A percentile compares a stretch with the other conserved stretches of the same genome.
phyloP scores from a whole-genome alignment of 305 asterid genomes.

The Coffea humblotiana region DNA sequence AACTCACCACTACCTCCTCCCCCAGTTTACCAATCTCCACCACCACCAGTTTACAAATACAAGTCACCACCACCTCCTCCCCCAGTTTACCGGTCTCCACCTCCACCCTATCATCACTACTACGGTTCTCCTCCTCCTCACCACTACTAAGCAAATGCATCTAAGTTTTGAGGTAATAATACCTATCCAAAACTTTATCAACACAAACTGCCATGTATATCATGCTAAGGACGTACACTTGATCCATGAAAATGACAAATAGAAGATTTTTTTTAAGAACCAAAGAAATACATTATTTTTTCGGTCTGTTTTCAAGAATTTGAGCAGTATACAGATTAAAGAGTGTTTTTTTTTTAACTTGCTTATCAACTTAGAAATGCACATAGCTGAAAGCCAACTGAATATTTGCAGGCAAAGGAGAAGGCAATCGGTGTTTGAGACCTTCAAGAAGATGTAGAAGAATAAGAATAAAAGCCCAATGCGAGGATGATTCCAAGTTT shows the following conservation, averaged over 20 bases:
- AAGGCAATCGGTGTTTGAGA: background rate
- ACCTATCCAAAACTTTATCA: background rate
- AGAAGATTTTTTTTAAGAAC: no score
- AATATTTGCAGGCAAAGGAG: background rate
- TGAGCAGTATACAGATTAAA: no score
- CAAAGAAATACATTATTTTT: no score
- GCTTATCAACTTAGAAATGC: no score
- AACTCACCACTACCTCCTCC: no score
- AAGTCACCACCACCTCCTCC: constrained; percentile 10
- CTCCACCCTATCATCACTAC: background rate
- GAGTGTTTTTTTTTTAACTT: no score
- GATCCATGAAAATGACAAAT: background rate
- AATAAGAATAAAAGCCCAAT: background rate
- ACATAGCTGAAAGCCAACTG: background rate
- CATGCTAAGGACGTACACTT: background rate
- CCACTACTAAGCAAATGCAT: background rate
- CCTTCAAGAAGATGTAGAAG: background rate
- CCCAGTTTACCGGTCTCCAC: background rate
- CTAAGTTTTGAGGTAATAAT: background rate
- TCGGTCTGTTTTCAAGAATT: no score
- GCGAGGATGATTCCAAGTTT: background rate
- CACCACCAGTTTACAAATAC: no score
- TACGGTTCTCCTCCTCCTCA: constrained; percentile 13
- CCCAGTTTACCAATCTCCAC: no score
- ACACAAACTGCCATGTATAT: background rate